Percentiles rank a stretch among this genome's conserved stretches.
phyloP scores from a whole-genome alignment of 2,329 filamentous ascomycete genomes.

The Ascocoryne sarcoides region DNA sequence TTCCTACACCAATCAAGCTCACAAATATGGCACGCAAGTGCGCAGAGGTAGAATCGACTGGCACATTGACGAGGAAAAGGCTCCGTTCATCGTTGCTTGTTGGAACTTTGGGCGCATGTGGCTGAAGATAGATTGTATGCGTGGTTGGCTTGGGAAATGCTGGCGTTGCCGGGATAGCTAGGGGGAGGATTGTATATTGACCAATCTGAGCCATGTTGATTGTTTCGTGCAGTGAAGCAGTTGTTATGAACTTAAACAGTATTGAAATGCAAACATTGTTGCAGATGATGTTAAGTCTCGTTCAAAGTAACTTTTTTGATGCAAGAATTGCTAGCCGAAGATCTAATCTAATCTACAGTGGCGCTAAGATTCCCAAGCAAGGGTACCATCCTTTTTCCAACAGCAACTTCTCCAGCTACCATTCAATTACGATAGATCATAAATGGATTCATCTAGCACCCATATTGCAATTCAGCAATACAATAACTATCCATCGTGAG shows the following conservation, averaged over 20 bases:
- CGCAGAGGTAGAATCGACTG: constrained; percentile 69
- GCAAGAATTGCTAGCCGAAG: constrained; percentile 13
- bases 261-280: too few relatives aligned
- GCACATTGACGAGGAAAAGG: constrained; percentile 85
- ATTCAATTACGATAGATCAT: too few relatives aligned
- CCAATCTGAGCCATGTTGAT: constrained; percentile 20
- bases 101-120: constrained; percentile 71
- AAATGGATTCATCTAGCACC: too few relatives aligned
- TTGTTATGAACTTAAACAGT: too few relatives aligned
- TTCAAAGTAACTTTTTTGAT: constrained; percentile 13
- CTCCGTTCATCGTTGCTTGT: constrained; percentile 67
- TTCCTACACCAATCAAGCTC: constrained; percentile 63
- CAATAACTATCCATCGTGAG: too few relatives aligned
- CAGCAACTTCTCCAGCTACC: constrained; percentile 17
- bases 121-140: constrained; percentile 82
- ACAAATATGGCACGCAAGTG: constrained; percentile 72
- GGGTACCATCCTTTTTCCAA: constrained; percentile 14
- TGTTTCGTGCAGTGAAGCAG: neutral
- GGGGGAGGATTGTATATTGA: constrained; percentile 25
- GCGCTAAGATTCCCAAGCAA: constrained; percentile 13
- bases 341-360: constrained; percentile 25
- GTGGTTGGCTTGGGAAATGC: constrained; percentile 53
- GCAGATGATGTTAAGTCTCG: constrained; percentile 4
- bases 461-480: too few relatives aligned
- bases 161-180: constrained; percentile 33